These are phyloP conservation scores for Lentinula lateritia DNA, from an alignment of 768 basidiomycete species.

Conservation along the genomic window DNA sequence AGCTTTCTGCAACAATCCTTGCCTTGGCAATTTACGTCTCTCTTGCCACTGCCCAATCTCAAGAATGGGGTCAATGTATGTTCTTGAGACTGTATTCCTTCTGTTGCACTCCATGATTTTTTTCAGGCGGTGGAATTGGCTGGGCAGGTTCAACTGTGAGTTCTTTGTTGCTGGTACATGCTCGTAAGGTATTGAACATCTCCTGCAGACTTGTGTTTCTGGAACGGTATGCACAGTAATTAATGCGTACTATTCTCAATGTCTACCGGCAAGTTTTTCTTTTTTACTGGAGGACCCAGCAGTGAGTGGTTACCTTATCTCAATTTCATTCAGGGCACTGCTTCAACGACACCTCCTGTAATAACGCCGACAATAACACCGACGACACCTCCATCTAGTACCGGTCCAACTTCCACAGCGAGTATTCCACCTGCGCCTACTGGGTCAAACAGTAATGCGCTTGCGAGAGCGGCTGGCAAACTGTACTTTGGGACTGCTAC, in stretches of 20 bases:
- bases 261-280: conserved; percentile 2
- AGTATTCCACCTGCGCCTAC: conserved; percentile 16
- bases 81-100: not conserved
- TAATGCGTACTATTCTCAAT: conserved; percentile 12
- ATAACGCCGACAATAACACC: not conserved
- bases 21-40: not conserved
- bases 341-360: not conserved
- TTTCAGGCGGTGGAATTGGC: conserved; percentile 11
- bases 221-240: conserved; percentile 12
- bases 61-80: conserved; percentile 10
- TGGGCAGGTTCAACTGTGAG: conserved; percentile 13
- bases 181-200: not conserved
- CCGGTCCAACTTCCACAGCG: not conserved
- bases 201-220: conserved; percentile 10
- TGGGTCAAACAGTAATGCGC: conserved; percentile 23
- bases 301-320: not conserved
- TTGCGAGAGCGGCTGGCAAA: conserved; percentile 34
- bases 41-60: conserved; percentile 5
- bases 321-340: not conserved
- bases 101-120: not conserved
- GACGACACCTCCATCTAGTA: conserved; percentile 9
- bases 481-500: conserved; percentile 45
- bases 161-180: not conserved
- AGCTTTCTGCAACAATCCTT: not conserved
- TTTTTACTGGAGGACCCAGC: not conserved